Conservation (phyloP, 73 alveolate genomes). For the Breviolum minutum region DNA sequence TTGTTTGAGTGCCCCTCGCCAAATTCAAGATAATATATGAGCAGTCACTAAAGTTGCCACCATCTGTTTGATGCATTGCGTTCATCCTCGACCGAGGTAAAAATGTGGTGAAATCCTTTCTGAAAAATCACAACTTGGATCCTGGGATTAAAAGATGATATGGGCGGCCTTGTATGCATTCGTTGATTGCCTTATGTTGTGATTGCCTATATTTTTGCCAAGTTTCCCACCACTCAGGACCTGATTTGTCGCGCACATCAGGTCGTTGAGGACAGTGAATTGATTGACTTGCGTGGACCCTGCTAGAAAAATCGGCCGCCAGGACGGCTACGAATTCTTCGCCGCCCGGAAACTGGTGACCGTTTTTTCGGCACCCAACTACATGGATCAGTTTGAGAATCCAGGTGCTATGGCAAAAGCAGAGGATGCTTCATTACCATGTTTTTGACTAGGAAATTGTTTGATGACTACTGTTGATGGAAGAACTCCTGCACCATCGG, state of each 20-base stretch:
- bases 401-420: constrained; percentile 95
- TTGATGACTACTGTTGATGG: not conserved
- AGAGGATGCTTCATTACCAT: not conserved
- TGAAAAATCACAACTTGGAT: constrained; percentile 50
- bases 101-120: constrained; percentile 40
- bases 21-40: too few species aligned
- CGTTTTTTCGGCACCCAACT: constrained; percentile 99
- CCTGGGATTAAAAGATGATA: not conserved
- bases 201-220: not conserved
- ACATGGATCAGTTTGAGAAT: constrained; percentile 98
- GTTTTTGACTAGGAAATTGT: not conserved
- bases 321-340: constrained; percentile 99
- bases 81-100: not conserved
- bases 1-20: too few species aligned
- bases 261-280: constrained; percentile 95
- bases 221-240: constrained; percentile 95
- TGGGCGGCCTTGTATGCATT: not conserved
- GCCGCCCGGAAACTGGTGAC: constrained; percentile 99
- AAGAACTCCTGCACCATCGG: not conserved
- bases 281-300: too few species aligned
- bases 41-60: too few species aligned
- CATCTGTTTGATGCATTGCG: not conserved
- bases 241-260: constrained; percentile 99
- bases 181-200: not conserved
- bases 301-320: constrained; percentile 94